Conservation (phyloP, 2,329 filamentous ascomycete species). For the Pseudopyricularia javanii region DNA sequence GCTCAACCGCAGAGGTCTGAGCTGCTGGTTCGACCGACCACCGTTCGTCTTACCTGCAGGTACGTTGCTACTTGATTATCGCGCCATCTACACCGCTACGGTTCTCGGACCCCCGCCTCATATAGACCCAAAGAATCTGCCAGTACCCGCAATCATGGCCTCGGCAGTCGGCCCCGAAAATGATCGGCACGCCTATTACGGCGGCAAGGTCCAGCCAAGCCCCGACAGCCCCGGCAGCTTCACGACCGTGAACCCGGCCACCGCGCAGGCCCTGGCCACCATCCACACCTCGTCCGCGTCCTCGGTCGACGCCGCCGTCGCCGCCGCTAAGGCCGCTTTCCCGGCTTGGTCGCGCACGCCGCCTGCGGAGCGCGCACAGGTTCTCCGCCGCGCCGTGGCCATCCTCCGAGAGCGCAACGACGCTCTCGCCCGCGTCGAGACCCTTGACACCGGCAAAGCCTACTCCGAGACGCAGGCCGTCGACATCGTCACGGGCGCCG, state of each 20-base stretch:
- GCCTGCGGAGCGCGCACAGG: constrained; percentile 60
- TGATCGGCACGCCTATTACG: constrained; percentile 59
- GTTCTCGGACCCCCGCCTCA: no score
- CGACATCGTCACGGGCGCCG: constrained; percentile 64
- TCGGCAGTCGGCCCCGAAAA: constrained; percentile 5
- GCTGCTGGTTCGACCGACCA: no score
- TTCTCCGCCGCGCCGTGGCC: constrained; percentile 64
- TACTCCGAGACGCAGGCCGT: constrained; percentile 76
- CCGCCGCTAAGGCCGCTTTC: constrained; percentile 61
- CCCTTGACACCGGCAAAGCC: constrained; percentile 75
- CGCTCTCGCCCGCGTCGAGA: constrained; percentile 67
- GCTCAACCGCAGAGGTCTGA: no score
- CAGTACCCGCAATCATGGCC: background rate
- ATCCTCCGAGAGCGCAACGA: constrained; percentile 68
- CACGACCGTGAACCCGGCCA: constrained; percentile 63
- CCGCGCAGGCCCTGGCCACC: constrained; percentile 52
- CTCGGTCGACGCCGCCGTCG: constrained; percentile 61
- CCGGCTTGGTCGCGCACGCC: constrained; percentile 64
- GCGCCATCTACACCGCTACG: no score
- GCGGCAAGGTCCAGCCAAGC: constrained; percentile 53
- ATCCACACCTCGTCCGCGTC: constrained; percentile 56
- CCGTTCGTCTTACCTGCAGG: no score
- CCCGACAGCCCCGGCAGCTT: constrained; percentile 51
- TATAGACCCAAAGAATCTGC: background rate
- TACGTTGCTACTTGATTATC: no score